Conservation (phyloP, 768 basidiomycete species). For the Amanita rubescens region DNA sequence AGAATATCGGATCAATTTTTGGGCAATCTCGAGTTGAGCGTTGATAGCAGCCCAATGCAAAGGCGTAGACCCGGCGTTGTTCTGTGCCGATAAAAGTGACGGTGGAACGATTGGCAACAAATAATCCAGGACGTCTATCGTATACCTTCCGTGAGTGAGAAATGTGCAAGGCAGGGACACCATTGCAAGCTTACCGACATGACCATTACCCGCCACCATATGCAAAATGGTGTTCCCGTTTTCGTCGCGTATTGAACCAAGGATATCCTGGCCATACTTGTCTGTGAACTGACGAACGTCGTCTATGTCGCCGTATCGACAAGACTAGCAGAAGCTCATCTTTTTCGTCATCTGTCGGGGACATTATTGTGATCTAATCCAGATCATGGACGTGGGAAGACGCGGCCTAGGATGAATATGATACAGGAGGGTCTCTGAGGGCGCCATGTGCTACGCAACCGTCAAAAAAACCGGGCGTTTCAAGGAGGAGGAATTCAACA, state of each 20-base stretch:
- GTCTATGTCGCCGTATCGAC: slow-evolving; percentile 83
- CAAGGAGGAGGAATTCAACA: too few species aligned
- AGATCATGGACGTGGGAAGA: neutral
- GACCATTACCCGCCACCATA: slow-evolving; percentile 87
- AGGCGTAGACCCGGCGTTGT: slow-evolving; percentile 71
- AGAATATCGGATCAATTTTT: slow-evolving; percentile 51
- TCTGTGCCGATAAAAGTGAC: slow-evolving; percentile 51
- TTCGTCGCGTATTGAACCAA: slow-evolving; percentile 55
- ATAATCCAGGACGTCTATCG: slow-evolving; percentile 66
- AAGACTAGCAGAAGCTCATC: slow-evolving; percentile 76
- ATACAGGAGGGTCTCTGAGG: too few species aligned
- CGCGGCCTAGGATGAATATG: too few species aligned
- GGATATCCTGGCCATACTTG: slow-evolving; percentile 42
- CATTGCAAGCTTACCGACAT: slow-evolving; percentile 50
- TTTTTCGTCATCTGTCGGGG: slow-evolving; percentile 29
- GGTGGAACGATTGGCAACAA: slow-evolving; percentile 57
- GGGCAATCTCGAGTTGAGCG: slow-evolving; percentile 55
- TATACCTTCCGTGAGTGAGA: slow-evolving; percentile 11
- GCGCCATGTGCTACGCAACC: too few species aligned
- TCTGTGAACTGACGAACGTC: slow-evolving; percentile 64
- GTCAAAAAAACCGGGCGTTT: too few species aligned
- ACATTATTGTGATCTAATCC: neutral
- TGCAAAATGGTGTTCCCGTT: slow-evolving; percentile 77
- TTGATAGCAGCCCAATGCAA: slow-evolving; percentile 92
- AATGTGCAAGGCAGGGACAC: slow-evolving; percentile 6